Conservation (phyloP, 2,329 filamentous ascomycete species). For the Elsinoe ampelina region DNA sequence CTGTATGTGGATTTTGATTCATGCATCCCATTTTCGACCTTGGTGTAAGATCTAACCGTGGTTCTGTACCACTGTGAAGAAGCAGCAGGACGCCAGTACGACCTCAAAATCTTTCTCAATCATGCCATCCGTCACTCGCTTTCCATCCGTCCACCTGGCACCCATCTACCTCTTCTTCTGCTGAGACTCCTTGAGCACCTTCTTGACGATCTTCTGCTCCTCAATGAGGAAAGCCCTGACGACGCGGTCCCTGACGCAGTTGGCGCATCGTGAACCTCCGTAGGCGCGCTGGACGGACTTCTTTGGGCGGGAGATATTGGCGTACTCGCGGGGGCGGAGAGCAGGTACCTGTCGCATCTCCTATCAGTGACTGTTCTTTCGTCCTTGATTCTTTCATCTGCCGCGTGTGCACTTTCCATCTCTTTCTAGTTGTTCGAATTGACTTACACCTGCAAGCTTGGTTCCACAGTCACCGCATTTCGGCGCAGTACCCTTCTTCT, state of each 20-base stretch:
- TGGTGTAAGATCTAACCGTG: conserved; percentile 9
- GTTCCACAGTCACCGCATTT: conserved; percentile 99
- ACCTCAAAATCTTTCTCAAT: conserved; percentile 7
- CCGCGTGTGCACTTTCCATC: neutral
- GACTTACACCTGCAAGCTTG: conserved; percentile 96
- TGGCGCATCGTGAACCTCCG: conserved; percentile 95
- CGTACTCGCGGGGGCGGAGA: conserved; percentile 96
- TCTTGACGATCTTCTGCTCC: conserved; percentile 99
- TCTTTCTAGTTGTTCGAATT: neutral
- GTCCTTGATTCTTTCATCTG: neutral
- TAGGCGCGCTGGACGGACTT: conserved; percentile 99
- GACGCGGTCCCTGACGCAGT: conserved; percentile 96
- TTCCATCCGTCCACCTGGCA: neutral
- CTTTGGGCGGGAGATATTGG: conserved; percentile 93
- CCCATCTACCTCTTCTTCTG: conserved; percentile 53
- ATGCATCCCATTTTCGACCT: conserved; percentile 9
- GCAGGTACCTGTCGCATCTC: conserved; percentile 62
- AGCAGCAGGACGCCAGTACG: conserved; percentile 5
- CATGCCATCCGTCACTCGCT: neutral
- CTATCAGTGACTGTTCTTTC: neutral
- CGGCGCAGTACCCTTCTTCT: conserved; percentile 96
- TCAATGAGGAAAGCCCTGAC: conserved; percentile 98
- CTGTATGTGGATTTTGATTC: conserved; percentile 6
- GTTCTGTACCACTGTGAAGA: neutral
- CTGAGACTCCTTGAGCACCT: conserved; percentile 97